Conservation (phyloP, 805 yeast genomes). For the Ogataea pignaliae region DNA sequence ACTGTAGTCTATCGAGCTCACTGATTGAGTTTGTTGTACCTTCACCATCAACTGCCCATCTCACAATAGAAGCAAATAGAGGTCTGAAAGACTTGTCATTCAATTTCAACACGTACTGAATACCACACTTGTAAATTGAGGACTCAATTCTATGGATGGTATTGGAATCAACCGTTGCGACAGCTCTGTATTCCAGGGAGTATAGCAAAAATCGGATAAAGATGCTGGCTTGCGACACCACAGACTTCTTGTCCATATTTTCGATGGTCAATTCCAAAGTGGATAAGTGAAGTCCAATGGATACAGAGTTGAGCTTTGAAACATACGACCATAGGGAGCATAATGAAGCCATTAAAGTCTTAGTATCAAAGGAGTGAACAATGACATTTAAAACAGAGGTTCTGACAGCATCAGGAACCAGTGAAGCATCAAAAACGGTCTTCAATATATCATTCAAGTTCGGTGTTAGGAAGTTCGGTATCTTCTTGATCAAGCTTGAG, state of each 20-base stretch:
- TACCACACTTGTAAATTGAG: constrained; percentile 66
- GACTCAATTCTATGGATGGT: constrained; percentile 80
- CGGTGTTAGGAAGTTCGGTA: constrained; percentile 80
- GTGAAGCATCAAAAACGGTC: constrained; percentile 51
- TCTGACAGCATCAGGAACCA: constrained; percentile 57
- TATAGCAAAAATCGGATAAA: constrained; percentile 67
- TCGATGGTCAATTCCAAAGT: constrained; percentile 64
- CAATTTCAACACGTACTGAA: constrained; percentile 78
- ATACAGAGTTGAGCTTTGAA: constrained; percentile 34
- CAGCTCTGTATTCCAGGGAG: constrained; percentile 67
- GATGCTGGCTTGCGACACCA: constrained; percentile 61
- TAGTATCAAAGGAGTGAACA: constrained; percentile 63
- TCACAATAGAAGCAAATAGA: constrained; percentile 73
- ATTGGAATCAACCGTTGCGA: constrained; percentile 57
- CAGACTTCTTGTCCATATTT: constrained; percentile 65
- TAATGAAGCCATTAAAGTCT: constrained; percentile 57
- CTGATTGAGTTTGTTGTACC: constrained; percentile 48
- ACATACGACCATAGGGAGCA: constrained; percentile 57
- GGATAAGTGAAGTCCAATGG: constrained; percentile 68
- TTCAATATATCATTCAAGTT: constrained; percentile 59
- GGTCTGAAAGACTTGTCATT: constrained; percentile 95
- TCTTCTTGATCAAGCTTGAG: constrained; percentile 70
- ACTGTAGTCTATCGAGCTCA: constrained; percentile 54
- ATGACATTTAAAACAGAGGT: constrained; percentile 56
- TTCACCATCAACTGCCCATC: constrained; percentile 92